A percentile compares a stretch with the other conserved stretches of the same genome.
Conservation (phyloP, 768 basidiomycete species). For the Naganishia randhawae region DNA sequence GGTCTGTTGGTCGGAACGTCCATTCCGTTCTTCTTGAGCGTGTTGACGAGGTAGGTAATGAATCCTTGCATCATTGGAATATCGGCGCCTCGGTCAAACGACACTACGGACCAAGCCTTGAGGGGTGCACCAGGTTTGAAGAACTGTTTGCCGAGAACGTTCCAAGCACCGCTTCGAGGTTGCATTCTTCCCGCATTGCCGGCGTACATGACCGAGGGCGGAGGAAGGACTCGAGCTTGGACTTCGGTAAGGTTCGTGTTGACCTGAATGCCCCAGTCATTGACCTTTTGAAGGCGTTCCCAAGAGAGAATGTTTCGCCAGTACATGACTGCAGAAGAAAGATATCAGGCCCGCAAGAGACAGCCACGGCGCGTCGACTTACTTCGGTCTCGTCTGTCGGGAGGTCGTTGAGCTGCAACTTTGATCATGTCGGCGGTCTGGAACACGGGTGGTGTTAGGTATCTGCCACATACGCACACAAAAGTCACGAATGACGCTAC, state of each 20-base stretch:
- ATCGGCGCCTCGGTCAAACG: constrained; percentile 41
- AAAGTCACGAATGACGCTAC: not conserved
- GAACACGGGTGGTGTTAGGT: not conserved
- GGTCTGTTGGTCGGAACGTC: constrained; percentile 36
- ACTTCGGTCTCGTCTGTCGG: constrained; percentile 38
- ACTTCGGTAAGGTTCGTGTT: constrained; percentile 38
- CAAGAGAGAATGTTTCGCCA: constrained; percentile 44
- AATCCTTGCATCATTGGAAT: constrained; percentile 39
- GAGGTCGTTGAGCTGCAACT: constrained; percentile 45
- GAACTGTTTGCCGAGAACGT: constrained; percentile 43
- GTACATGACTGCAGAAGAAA: constrained; percentile 16
- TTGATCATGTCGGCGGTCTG: constrained; percentile 44
- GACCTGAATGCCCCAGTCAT: constrained; percentile 47
- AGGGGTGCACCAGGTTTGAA: constrained; percentile 39
- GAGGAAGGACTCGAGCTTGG: constrained; percentile 40
- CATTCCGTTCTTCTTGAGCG: constrained; percentile 34
- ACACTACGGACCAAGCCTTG: constrained; percentile 37
- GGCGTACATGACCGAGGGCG: constrained; percentile 42
- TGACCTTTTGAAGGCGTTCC: constrained; percentile 40
- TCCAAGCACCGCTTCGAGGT: constrained; percentile 44
- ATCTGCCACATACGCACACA: not conserved
- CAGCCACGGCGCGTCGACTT: not conserved
- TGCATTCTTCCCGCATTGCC: constrained; percentile 19
- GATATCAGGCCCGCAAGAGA: not conserved
- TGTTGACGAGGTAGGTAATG: constrained; percentile 34